phyloP scores from a whole-genome alignment of 345 rosid genomes.

The Carallia brachiata region DNA sequence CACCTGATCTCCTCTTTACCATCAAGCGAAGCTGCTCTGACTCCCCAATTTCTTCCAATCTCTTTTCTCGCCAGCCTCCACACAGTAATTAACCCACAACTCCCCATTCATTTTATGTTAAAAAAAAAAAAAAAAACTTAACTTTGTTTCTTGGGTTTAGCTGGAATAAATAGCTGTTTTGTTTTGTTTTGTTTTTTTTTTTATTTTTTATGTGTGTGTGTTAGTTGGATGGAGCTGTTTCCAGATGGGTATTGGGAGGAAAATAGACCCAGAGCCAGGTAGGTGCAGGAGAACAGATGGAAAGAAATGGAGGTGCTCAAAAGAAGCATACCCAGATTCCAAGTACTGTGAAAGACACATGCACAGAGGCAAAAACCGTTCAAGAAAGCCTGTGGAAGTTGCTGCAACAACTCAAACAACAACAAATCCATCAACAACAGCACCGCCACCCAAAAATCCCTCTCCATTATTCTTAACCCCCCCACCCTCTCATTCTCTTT shows the following conservation, averaged over 20 bases:
- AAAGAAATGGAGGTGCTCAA: constrained; percentile 94
- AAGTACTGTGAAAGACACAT: constrained; percentile 59
- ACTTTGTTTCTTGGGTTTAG: background rate
- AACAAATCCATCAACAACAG: constrained; percentile 12
- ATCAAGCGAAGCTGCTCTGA: constrained; percentile 48
- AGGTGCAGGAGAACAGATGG: constrained; percentile 86
- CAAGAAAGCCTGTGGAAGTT: constrained; percentile 65
- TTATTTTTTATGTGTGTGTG: background rate
- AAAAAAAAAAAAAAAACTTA: background rate
- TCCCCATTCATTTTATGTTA: too few species aligned
- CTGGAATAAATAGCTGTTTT: constrained; percentile 39
- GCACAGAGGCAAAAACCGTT: constrained; percentile 54
- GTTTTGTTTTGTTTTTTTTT: background rate
- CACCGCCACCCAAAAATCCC: constrained; percentile 25
- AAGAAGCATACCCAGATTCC: constrained; percentile 70
- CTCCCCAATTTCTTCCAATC: constrained; percentile 22
- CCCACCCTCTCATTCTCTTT: constrained; percentile 37
- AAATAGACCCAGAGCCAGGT: constrained; percentile 81
- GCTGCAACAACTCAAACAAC: constrained; percentile 11
- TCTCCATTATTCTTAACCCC: constrained; percentile 11
- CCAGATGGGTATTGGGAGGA: constrained; percentile 44
- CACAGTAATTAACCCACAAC: constrained; percentile 15
- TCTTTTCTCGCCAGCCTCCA: constrained; percentile 1
- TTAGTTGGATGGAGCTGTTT: constrained; percentile 6
- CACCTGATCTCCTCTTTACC: constrained; percentile 64